Evolutionary conservation across 2,329 filamentous ascomycete species (phyloP).

Genomic region (Coniochaeta pulveracea): DNA sequence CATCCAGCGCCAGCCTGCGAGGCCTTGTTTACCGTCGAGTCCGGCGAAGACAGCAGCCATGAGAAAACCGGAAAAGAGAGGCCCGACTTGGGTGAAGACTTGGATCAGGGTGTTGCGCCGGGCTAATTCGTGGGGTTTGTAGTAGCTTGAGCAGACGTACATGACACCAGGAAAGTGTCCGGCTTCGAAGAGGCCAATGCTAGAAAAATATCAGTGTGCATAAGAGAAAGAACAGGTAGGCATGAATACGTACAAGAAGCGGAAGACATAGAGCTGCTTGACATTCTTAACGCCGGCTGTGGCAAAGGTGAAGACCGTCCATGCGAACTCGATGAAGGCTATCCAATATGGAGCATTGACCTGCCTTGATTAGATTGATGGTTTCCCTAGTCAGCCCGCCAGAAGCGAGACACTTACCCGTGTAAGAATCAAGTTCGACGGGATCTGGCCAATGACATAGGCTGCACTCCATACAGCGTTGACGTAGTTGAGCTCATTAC

Average conservation of each 20-base stretch:
- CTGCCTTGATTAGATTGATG: slow-evolving; percentile 2
- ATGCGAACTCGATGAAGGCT: slow-evolving; percentile 12
- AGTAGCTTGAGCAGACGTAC: slow-evolving; percentile 19
- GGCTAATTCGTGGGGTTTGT: slow-evolving; percentile 18
- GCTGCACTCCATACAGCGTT: slow-evolving; percentile 18
- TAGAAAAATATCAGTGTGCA: slow-evolving; percentile 3
- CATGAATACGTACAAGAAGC: slow-evolving; percentile 14
- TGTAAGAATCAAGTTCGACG: slow-evolving; percentile 16
- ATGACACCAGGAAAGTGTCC: slow-evolving; percentile 18
- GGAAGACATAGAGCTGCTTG: slow-evolving; percentile 15
- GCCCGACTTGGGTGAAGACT: slow-evolving; percentile 15
- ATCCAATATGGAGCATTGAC: slow-evolving; percentile 15
- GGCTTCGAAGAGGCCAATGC: slow-evolving; percentile 17
- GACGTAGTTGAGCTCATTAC: slow-evolving; percentile 20
- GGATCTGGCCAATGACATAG: slow-evolving; percentile 19
- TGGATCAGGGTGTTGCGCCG: slow-evolving; percentile 18
- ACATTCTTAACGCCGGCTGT: slow-evolving; percentile 13
- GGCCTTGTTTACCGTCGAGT: slow-evolving; percentile 11
- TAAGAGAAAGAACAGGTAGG: not conserved
- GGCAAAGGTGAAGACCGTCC: slow-evolving; percentile 17
- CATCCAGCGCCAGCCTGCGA: slow-evolving; percentile 17
- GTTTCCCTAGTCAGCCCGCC: not conserved
- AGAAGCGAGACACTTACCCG: slow-evolving; percentile 6
- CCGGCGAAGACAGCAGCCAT: slow-evolving; percentile 14
- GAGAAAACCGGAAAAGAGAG: slow-evolving; percentile 15